Evolutionary conservation across 192 early-diverging fungal genomes (phyloP).

Genomic region (Podila clonocystis): DNA sequence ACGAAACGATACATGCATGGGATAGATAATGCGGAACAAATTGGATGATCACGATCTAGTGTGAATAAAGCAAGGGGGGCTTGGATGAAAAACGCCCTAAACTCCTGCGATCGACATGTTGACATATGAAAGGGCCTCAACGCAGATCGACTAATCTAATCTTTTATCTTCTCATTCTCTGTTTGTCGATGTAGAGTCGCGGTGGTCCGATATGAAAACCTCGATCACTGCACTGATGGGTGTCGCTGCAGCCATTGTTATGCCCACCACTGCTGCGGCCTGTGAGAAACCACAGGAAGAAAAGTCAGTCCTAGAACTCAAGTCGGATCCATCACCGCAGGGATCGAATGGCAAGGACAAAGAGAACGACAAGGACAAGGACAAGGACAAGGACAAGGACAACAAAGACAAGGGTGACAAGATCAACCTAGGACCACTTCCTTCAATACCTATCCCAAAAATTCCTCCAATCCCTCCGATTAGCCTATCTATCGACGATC

Average conservation of each 20-base stretch:
- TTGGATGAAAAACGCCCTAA: too few relatives aligned
- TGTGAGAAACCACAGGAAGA: slow-evolving; percentile 18
- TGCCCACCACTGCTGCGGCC: slow-evolving; percentile 8
- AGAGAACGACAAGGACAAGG: slow-evolving; percentile 2
- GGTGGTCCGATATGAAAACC: slow-evolving; percentile 37
- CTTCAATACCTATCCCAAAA: slow-evolving; percentile 38
- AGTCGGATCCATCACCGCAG: slow-evolving; percentile 9
- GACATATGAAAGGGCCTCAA: too few relatives aligned
- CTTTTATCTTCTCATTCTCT: not conserved
- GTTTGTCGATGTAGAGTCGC: slow-evolving; percentile 20
- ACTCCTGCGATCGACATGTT: too few relatives aligned
- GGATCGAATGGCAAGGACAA: not conserved
- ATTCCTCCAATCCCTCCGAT: slow-evolving; percentile 15
- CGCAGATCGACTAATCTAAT: not conserved
- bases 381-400: slow-evolving; percentile 4
- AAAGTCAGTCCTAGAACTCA: slow-evolving; percentile 28
- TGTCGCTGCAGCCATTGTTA: slow-evolving; percentile 24
- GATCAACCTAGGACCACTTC: slow-evolving; percentile 39
- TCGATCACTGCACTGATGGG: slow-evolving; percentile 15
- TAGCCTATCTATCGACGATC: slow-evolving; percentile 23
- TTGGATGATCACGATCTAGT: too few relatives aligned
- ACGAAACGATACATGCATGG: too few relatives aligned
- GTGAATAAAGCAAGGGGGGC: too few relatives aligned
- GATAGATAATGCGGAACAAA: too few relatives aligned
- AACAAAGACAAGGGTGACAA: not conserved